A percentile compares a stretch with the other conserved stretches of the same genome.
Conservation (phyloP, 345 rosid species). For the Brassica incana region DNA sequence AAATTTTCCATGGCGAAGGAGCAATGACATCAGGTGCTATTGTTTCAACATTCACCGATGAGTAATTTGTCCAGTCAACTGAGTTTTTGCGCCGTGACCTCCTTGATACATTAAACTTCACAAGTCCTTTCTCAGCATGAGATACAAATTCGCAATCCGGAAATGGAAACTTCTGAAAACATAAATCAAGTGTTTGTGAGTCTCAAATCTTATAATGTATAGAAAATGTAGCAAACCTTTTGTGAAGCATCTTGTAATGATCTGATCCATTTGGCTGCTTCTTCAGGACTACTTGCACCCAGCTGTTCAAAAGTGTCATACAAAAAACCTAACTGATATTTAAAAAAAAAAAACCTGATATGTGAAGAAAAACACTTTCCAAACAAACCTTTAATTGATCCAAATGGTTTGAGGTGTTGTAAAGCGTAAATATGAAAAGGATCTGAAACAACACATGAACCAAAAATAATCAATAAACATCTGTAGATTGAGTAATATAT, state of each 20-base stretch:
- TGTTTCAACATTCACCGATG: slow-evolving; percentile 50
- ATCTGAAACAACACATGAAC: slow-evolving; percentile 51
- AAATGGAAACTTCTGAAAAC: slow-evolving; percentile 51
- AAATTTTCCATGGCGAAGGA: slow-evolving; percentile 93
- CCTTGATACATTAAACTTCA: slow-evolving; percentile 46
- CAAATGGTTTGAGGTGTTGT: slow-evolving; percentile 62
- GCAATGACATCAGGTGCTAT: slow-evolving; percentile 75
- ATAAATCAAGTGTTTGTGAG: slow-evolving; percentile 1
- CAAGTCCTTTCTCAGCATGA: slow-evolving; percentile 51
- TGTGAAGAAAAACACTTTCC: background rate
- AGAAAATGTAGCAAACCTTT: slow-evolving; percentile 48
- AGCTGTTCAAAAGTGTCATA: slow-evolving; percentile 45
- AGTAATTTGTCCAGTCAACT: slow-evolving; percentile 53
- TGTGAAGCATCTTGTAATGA: slow-evolving; percentile 64
- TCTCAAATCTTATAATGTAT: background rate
- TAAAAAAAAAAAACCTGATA: background rate
- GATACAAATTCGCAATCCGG: slow-evolving; percentile 53
- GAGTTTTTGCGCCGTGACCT: slow-evolving; percentile 49
- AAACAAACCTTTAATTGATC: slow-evolving; percentile 78
- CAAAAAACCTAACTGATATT: background rate
- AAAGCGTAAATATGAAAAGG: slow-evolving; percentile 79
- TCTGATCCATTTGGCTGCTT: slow-evolving; percentile 84
- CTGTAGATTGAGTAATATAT: background rate
- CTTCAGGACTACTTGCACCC: slow-evolving; percentile 95
- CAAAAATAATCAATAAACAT: background rate